Evolutionary conservation across 345 rosid genomes (phyloP), one percentile per base, ranked within the genome.

Genomic region (Balakata baccata): DNA sequence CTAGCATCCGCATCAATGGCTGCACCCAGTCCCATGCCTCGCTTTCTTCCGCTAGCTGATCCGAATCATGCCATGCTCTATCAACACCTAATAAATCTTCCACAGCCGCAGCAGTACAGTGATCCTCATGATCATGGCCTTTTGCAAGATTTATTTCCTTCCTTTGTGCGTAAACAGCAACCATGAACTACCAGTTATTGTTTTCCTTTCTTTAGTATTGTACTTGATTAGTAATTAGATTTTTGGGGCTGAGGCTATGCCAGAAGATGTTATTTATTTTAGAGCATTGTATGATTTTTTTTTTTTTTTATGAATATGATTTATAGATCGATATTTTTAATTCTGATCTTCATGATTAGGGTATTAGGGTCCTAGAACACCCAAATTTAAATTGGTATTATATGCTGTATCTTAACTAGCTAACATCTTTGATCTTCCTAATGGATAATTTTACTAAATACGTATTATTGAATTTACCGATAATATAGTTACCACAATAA

Each of bases 91-190:
- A 56, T 54, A 29, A 29, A 29, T 17, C 49, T 56, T 4, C 56
- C 54, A 6, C 69, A 77, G 39, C n/a, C n/a, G n/a, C 81, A 78
- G 56, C 81, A 69, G 41, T 76, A 43, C 25, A 47, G 37, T 51
- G 81, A 73, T 38, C 66, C 53, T 59, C 83, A 77, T 64, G 86
- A 80, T 68, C 74, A 80, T 61, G 86, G 83, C 18, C 56, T 83
- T 17, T 66, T 80, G 77, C 83, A 80, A 65, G 86, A 80, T 66
- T 59, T 80, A 39, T 64, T 83, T 59, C 80, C 85, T 23, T 58
- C 81, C 73, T 83, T 79, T 49, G 45, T 69, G 63, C 64, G 56
- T 17, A 79, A 58, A 41, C 79, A 71, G 69, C 64, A 70, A 45
- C 85, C 81, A 51, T 83, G 79, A 82, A 43, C 20, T 39, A 29